Base-by-base conservation (phyloP, 352 stramenopile species). In the Phytophthora litchii region DNA sequence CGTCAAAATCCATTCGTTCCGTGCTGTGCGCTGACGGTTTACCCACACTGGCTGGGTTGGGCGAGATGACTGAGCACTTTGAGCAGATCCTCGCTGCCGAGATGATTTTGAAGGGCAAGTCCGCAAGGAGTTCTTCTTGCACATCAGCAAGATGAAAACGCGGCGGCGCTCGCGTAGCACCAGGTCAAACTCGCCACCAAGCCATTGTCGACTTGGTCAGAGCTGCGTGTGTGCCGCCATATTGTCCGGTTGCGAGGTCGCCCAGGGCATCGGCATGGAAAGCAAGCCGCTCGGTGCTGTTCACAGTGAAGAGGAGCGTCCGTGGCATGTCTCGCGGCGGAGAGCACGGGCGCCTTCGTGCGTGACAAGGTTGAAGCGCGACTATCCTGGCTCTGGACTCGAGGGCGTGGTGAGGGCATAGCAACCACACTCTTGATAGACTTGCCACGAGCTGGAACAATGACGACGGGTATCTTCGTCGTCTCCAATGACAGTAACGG, bases 131-230 rank as follows among this genome's bases (percentile, higher is more conserved):
- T 51, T 54, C 46, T 38, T 53, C 48, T 58, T 59, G 50, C 59
- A 67, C 59, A 67, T 56, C 51, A 63, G 37, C 37, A 31, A 51
- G 34, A 52, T 44, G 57, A 60, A 59, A 52, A 65, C 48, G 49
- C 57, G 41, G 47, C 55, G 31, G 37, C 23, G 20, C 4, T 36
- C 10, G 52, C 37, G 31, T 31, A 67, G 52, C 59, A 55, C 37
- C 60, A 68, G 52, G 52, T 52, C 49, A 32, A 36, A 42, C n/a
- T 34, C 23, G 47, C 8, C 20, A 41, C 25, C 25, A 49, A 17
- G 14, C 35, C 31, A 17, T 60, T 48, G 34, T 27, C 27, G 13
- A 57, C 17, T 44, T 41, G 14, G 16, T 37, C 21, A 14, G 35
- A 37, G 41, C 27, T 37, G 31, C 27, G 32, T 63, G 16, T 62